phyloP scores from a whole-genome alignment of 805 yeast species.

The Candida takata region DNA sequence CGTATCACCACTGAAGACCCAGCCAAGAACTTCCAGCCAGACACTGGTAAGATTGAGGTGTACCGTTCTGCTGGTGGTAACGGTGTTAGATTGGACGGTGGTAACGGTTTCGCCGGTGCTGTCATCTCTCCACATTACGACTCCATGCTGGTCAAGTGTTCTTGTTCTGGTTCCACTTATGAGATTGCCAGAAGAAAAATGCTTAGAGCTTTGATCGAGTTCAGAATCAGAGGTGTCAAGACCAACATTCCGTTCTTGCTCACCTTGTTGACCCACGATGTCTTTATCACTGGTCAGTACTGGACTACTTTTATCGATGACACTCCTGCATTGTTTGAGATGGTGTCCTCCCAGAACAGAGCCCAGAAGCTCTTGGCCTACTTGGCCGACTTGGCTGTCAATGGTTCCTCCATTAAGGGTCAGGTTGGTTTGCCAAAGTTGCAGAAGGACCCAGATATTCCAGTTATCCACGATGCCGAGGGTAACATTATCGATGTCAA shows the following conservation, averaged over 20 bases:
- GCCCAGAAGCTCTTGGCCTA: slow-evolving; percentile 90
- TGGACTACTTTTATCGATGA: slow-evolving; percentile 99
- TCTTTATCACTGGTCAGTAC: slow-evolving; percentile 78
- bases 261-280: slow-evolving; percentile 84
- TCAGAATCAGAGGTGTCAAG: slow-evolving; percentile 98
- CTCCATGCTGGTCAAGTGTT: slow-evolving; percentile 95
- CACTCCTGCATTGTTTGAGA: slow-evolving; percentile 91
- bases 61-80: slow-evolving; percentile 99
- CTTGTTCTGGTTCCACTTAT: slow-evolving; percentile 94
- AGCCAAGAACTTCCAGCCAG: slow-evolving; percentile 93
- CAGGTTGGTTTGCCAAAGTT: slow-evolving; percentile 91
- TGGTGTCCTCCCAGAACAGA: slow-evolving; percentile 93
- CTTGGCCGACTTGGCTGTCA: slow-evolving; percentile 89
- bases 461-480: slow-evolving; percentile 54
- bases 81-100: slow-evolving; percentile 98
- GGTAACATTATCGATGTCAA: slow-evolving; percentile 58
- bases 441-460: slow-evolving; percentile 65
- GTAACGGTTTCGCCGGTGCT: slow-evolving; percentile 96
- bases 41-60: slow-evolving; percentile 96
- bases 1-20: slow-evolving; percentile 99
- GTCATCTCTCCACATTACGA: slow-evolving; percentile 96
- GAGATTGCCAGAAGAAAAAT: slow-evolving; percentile 97
- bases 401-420: slow-evolving; percentile 94
- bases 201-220: slow-evolving; percentile 94
- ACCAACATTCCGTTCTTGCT: slow-evolving; percentile 95